These are phyloP conservation scores for Rhizoclosmatium globosum DNA, from an alignment of 192 early-diverging fungal species.

Conservation along the genomic window DNA sequence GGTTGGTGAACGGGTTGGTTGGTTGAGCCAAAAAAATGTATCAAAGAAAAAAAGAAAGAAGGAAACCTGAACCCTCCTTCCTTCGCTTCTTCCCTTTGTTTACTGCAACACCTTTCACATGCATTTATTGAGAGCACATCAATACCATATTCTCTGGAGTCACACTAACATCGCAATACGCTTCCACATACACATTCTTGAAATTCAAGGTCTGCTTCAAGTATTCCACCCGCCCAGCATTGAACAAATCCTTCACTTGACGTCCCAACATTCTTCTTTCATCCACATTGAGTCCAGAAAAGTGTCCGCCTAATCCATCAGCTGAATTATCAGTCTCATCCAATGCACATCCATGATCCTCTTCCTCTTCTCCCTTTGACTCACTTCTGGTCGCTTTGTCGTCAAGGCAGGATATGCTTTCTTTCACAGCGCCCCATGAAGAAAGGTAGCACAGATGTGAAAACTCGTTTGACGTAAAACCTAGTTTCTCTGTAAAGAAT, in stretches of 20 bases:
- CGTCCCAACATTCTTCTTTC: constrained; percentile 7
- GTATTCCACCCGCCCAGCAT: constrained; percentile 9
- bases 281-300: constrained; percentile 8
- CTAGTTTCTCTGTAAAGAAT: constrained; percentile 17
- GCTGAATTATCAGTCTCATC: background rate
- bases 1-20: too few species aligned
- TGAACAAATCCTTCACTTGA: constrained; percentile 2
- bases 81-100: background rate
- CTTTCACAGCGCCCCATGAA: constrained; percentile 16
- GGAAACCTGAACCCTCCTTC: background rate
- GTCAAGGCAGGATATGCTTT: background rate
- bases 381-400: constrained; percentile 9
- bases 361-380: background rate
- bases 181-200: background rate
- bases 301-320: background rate
- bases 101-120: too few species aligned
- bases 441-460: constrained; percentile 24
- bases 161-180: background rate
- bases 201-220: background rate
- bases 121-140: too few species aligned
- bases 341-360: background rate
- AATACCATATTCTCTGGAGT: constrained; percentile 28
- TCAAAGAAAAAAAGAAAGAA: background rate
- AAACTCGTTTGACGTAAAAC: constrained; percentile 17
- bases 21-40: background rate